A percentile compares a stretch with the other conserved stretches of the same genome.
phyloP scores from a whole-genome alignment of 2,329 filamentous ascomycete species.

The Hypocrella siamensis region DNA sequence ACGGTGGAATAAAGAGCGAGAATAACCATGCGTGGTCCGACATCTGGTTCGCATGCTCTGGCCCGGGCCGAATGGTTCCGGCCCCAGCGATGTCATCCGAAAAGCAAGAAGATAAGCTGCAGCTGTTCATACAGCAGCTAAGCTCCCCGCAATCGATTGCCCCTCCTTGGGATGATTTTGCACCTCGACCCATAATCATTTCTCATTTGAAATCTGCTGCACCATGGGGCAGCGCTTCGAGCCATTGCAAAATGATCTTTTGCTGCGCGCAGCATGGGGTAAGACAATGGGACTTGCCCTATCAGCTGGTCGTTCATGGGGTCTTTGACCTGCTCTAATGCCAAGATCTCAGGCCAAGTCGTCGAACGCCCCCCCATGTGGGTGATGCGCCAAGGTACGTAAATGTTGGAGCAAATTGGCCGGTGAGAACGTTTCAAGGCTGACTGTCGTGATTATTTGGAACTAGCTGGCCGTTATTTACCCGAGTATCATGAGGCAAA shows the following conservation, averaged over 20 bases:
- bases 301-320: no score
- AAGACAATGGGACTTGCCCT: constrained; percentile 10
- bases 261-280: constrained; percentile 85
- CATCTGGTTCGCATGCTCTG: neutral
- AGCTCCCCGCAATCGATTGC: neutral
- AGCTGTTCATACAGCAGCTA: no score
- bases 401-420: neutral
- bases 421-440: neutral
- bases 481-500: constrained; percentile 97
- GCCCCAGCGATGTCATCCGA: neutral
- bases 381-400: constrained; percentile 95
- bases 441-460: neutral
- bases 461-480: constrained; percentile 78
- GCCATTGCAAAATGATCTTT: constrained; percentile 80
- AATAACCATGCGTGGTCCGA: neutral
- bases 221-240: constrained; percentile 59
- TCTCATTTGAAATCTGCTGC: neutral
- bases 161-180: neutral
- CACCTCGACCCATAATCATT: neutral
- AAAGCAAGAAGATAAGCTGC: no score
- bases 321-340: neutral
- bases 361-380: constrained; percentile 91
- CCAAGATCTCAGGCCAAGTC: constrained; percentile 49
- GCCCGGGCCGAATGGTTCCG: constrained; percentile 3
- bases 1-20: no score